These are phyloP conservation scores for Chytriomyces hyalinus DNA, from an alignment of 192 early-diverging fungal genomes.

Conservation along the genomic window DNA sequence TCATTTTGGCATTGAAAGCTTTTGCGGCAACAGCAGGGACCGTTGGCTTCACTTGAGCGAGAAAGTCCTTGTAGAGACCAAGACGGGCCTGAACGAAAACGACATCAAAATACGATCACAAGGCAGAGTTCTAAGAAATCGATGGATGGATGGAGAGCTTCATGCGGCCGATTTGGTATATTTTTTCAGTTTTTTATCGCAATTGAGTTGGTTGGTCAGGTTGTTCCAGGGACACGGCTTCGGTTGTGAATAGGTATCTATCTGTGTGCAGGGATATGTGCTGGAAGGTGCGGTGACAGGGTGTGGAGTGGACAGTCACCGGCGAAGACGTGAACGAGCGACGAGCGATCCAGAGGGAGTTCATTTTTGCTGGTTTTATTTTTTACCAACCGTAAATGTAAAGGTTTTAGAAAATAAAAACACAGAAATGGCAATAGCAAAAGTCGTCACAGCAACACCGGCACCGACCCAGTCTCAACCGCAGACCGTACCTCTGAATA, in stretches of 20 bases:
- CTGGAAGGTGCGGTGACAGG: too few relatives aligned
- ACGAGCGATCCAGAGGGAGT: background rate
- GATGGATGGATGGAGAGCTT: too few relatives aligned
- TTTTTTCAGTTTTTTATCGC: too few relatives aligned
- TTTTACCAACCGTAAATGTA: background rate
- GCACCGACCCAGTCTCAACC: background rate
- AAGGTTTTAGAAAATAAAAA: background rate
- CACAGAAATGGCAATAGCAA: background rate
- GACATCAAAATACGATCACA: background rate
- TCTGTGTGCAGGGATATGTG: too few relatives aligned
- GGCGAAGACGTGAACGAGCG: background rate
- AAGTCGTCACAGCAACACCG: background rate
- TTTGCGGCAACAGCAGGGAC: slow-evolving; percentile 46
- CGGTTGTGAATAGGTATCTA: too few relatives aligned
- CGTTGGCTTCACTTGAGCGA: slow-evolving; percentile 32
- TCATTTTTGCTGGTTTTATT: background rate
- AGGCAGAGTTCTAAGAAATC: too few relatives aligned
- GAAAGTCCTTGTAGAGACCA: slow-evolving; percentile 44
- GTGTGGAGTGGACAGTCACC: background rate
- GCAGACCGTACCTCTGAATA: too few relatives aligned
- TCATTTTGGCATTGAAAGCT: slow-evolving; percentile 35
- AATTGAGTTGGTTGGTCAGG: too few relatives aligned
- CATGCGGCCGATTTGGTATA: background rate
- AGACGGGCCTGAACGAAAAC: background rate
- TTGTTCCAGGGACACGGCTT: too few relatives aligned